A percentile compares a stretch with the other conserved stretches of the same genome.
Evolutionary conservation across 257 asterid genomes (phyloP).

Genomic region (Salvia miltiorrhiza): DNA sequence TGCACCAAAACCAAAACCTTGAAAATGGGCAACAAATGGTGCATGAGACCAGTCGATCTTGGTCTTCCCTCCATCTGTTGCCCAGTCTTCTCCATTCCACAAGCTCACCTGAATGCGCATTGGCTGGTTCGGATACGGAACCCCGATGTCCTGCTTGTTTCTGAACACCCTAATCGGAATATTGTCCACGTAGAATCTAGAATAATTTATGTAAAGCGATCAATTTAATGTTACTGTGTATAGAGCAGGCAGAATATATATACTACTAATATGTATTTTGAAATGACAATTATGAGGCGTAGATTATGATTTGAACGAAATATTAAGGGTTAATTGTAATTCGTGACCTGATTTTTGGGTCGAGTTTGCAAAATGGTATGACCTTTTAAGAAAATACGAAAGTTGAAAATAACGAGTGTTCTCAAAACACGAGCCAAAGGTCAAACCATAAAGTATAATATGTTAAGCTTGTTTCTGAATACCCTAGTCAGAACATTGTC

Average conservation of each 20-base stretch:
- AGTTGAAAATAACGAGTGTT: no score
- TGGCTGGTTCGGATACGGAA: conserved; percentile 42
- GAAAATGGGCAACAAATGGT: conserved; percentile 56
- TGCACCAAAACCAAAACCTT: conserved; percentile 37
- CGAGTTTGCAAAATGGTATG: no score
- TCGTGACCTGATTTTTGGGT: no score
- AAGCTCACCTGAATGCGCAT: conserved; percentile 56
- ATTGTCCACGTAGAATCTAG: conserved; percentile 60
- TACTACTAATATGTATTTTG: no score
- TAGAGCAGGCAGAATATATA: background rate
- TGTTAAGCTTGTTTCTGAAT: no score
- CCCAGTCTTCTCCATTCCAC: conserved; percentile 65
- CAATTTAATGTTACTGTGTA: background rate
- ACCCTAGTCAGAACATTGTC: no score
- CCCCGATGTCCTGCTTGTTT: conserved; percentile 41
- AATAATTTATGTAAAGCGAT: background rate
- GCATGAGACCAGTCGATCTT: conserved; percentile 52
- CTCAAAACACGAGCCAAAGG: no score
- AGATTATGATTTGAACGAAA: no score
- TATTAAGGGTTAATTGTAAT: no score
- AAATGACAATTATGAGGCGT: no score
- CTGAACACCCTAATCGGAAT: conserved; percentile 61
- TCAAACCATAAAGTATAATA: background rate
- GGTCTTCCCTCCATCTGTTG: conserved; percentile 58
- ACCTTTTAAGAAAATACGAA: no score